Base-by-base conservation (phyloP, 192 early-diverging fungal species). In the Coemansia sp. region DNA sequence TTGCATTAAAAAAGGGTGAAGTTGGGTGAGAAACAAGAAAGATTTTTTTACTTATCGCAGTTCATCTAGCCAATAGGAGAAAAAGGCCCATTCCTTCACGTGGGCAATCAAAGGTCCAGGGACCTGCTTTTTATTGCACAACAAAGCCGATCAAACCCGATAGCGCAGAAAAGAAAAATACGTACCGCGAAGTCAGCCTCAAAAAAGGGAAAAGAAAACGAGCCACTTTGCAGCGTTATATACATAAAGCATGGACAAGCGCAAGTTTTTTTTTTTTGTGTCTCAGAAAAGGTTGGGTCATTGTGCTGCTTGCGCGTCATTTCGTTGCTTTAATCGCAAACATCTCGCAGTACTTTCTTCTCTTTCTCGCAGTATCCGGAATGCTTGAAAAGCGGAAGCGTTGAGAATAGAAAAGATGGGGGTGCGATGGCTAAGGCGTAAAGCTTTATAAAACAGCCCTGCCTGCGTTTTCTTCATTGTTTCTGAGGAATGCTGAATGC, bases 61-160 rank as follows among this genome's bases (percentile, higher is more conserved):
- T 45, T 45, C 42, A 45, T 45, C 42, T 45, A 16, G 42, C 42
- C 42, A 45, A 45, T 45, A 45, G 42, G 42, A 45, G 42, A 45
- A 45, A 38, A 45, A 2, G 17, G 42, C 42, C 7, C 42, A 45
- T 45, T 45, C 42, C 42, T 45, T 45, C 42, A 45, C 42, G 42
- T 45, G 42, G 42, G 42, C 42, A 45, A 45, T 45, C 42, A 8
- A 45, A 45, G 42, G 42, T 45, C 42, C 42, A 45, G 42, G 42
- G 42, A 12, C 17, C 17, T 45, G 3, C 17, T 45, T 45, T 45
- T 12, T 5, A 16, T 16, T 45, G 42, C 17, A 16, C 10, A 45
- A 45, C 11, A 38, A 45, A 16, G 7, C 7, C 42, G 42, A 45
- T 45, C 42, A 45, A 45, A 45, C 17, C 12, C 42, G 42, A 45